phyloP scores from a whole-genome alignment of 2,329 filamentous ascomycete genomes.

The Scedosporium boydii region DNA sequence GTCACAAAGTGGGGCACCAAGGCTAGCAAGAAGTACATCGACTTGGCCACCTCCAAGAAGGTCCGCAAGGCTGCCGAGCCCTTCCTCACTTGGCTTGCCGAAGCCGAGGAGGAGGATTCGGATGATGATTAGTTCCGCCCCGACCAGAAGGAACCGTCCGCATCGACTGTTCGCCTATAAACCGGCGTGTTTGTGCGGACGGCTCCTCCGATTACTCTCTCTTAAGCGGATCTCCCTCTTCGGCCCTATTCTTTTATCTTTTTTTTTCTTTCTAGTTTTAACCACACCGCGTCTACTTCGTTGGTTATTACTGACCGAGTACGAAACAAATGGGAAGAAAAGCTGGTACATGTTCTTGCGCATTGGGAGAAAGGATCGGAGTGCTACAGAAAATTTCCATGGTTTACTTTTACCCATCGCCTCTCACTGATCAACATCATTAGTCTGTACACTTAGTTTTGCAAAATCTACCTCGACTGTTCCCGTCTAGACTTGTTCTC shows the following conservation, averaged over 20 bases:
- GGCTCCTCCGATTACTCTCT: neutral
- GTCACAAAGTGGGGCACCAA: conserved; percentile 86
- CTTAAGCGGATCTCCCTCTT: neutral
- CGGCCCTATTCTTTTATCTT: neutral
- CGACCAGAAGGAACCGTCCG: neutral
- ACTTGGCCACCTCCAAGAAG: conserved; percentile 81
- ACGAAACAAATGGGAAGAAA: too few relatives aligned
- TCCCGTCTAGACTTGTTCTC: too few relatives aligned
- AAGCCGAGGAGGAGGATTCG: conserved; percentile 68
- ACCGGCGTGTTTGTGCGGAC: neutral
- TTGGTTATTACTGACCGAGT: neutral
- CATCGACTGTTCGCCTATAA: neutral
- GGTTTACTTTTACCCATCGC: neutral
- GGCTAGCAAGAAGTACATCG: conserved; percentile 97
- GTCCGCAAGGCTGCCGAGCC: conserved; percentile 89
- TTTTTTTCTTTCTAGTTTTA: neutral
- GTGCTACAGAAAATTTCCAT: neutral
- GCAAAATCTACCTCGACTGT: neutral
- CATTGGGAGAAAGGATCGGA: neutral
- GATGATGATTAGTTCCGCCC: conserved; percentile 25
- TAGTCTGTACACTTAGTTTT: neutral
- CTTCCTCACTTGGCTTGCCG: conserved; percentile 89
- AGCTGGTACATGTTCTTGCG: neutral
- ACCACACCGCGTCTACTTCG: neutral
- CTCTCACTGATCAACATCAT: neutral